Evolutionary conservation across 2,329 filamentous ascomycete genomes (phyloP).

Genomic region (Capronia coronata): DNA sequence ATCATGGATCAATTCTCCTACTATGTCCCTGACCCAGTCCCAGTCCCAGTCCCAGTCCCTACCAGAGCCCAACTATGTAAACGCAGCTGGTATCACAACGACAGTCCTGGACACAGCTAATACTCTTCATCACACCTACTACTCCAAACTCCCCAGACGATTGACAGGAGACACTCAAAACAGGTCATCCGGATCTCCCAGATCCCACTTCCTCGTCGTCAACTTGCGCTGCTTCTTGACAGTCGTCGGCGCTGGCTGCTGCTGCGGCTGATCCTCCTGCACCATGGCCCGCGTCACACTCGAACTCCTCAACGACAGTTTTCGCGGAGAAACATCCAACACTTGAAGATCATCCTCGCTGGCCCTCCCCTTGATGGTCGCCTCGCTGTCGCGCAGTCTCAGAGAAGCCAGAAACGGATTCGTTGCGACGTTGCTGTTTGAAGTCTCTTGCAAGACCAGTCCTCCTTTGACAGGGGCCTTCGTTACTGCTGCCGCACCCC

Average conservation of each 20-base stretch:
- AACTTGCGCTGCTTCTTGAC: slow-evolving; percentile 41
- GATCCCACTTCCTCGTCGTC: slow-evolving; percentile 43
- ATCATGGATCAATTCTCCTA: too few species aligned
- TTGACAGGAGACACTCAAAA: slow-evolving; percentile 28
- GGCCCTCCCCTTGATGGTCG: slow-evolving; percentile 15
- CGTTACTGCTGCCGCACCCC: slow-evolving; percentile 12
- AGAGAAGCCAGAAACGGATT: slow-evolving; percentile 26
- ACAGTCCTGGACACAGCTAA: too few species aligned
- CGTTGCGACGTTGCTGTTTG: slow-evolving; percentile 22
- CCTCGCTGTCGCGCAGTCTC: slow-evolving; percentile 18
- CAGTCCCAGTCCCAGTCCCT: too few species aligned
- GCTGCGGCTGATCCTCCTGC: slow-evolving; percentile 24
- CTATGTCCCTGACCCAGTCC: too few species aligned
- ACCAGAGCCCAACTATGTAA: too few species aligned
- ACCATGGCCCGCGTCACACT: slow-evolving; percentile 10
- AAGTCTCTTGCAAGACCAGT: slow-evolving; percentile 21
- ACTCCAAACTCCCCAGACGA: too few species aligned
- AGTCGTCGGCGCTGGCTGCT: slow-evolving; percentile 29
- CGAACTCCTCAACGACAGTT: slow-evolving; percentile 25
- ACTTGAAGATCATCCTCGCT: slow-evolving; percentile 15
- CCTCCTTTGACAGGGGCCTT: slow-evolving; percentile 23
- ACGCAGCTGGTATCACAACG: too few species aligned
- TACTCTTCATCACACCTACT: too few species aligned
- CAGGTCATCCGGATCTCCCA: slow-evolving; percentile 38
- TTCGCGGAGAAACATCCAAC: slow-evolving; percentile 25